Evolutionary conservation across 2,329 filamentous ascomycete species (phyloP).

Genomic region (Ophiostoma sp.): DNA sequence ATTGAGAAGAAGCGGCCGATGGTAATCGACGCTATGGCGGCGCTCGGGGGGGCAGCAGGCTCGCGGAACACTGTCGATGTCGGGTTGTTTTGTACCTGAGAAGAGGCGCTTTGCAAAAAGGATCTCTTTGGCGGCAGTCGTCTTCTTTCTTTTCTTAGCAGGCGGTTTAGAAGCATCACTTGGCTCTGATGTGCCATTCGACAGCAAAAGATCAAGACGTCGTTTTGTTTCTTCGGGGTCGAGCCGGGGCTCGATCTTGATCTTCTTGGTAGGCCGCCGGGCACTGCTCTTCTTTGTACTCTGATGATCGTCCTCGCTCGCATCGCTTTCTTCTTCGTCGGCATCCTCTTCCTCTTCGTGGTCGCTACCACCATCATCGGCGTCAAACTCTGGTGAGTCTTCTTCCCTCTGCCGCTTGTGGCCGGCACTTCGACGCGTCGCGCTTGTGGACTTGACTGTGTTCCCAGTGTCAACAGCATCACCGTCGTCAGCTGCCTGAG

Average conservation of each 20-base stretch:
- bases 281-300: not conserved
- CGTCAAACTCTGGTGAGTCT: conserved; percentile 9
- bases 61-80: not conserved
- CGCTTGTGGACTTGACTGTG: not conserved
- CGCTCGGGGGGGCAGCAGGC: conserved; percentile 30
- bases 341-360: not conserved
- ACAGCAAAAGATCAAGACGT: not conserved
- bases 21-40: conserved; percentile 41
- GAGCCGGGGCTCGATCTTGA: not conserved
- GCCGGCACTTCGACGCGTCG: conserved; percentile 2
- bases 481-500: conserved; percentile 13
- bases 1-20: conserved; percentile 46
- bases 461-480: not conserved
- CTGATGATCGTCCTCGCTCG: not conserved
- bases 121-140: not conserved
- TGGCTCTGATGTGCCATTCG: not conserved
- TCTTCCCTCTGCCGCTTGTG: conserved; percentile 15
- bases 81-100: not conserved
- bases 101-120: conserved; percentile 13
- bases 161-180: not conserved
- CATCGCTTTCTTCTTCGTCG: not conserved
- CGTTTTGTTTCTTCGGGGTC: not conserved
- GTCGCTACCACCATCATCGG: not conserved
- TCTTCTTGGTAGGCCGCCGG: not conserved
- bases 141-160: not conserved